Percentiles rank a stretch among this genome's conserved stretches.
phyloP scores from a whole-genome alignment of 805 yeast species.

The Saccharomycopsis javanensis region DNA sequence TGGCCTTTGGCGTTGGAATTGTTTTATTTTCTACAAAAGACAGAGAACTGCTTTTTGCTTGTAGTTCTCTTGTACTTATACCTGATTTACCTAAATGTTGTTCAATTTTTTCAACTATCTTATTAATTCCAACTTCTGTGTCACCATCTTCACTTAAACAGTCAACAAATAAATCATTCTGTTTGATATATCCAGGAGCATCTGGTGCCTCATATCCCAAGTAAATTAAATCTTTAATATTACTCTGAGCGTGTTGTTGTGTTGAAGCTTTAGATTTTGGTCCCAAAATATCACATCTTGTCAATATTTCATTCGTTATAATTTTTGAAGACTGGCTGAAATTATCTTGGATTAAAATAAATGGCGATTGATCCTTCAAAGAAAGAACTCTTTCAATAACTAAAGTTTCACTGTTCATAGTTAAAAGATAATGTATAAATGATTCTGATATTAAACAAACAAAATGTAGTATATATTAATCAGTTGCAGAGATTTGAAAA shows the following conservation, averaged over 20 bases:
- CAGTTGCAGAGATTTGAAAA: too few species aligned
- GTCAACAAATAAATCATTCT: slow-evolving; percentile 47
- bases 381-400: slow-evolving; percentile 43
- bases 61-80: slow-evolving; percentile 9
- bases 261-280: neutral
- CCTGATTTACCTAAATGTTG: neutral
- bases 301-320: slow-evolving; percentile 48
- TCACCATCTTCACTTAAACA: slow-evolving; percentile 44
- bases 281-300: slow-evolving; percentile 23
- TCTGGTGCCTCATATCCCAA: slow-evolving; percentile 61
- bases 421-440: too few species aligned
- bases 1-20: slow-evolving; percentile 14
- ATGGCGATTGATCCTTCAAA: slow-evolving; percentile 66
- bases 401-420: slow-evolving; percentile 11
- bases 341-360: slow-evolving; percentile 60
- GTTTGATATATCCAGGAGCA: slow-evolving; percentile 41
- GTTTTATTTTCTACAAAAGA: slow-evolving; percentile 16
- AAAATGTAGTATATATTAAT: neutral
- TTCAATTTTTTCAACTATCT: neutral
- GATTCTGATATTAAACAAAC: neutral
- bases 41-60: neutral
- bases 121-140: slow-evolving; percentile 28
- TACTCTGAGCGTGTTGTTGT: neutral
- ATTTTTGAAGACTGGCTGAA: slow-evolving; percentile 54
- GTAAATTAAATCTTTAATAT: slow-evolving; percentile 31